Base-by-base conservation (phyloP, 2,329 filamentous ascomycete genomes). In the Cercospora sojina region DNA sequence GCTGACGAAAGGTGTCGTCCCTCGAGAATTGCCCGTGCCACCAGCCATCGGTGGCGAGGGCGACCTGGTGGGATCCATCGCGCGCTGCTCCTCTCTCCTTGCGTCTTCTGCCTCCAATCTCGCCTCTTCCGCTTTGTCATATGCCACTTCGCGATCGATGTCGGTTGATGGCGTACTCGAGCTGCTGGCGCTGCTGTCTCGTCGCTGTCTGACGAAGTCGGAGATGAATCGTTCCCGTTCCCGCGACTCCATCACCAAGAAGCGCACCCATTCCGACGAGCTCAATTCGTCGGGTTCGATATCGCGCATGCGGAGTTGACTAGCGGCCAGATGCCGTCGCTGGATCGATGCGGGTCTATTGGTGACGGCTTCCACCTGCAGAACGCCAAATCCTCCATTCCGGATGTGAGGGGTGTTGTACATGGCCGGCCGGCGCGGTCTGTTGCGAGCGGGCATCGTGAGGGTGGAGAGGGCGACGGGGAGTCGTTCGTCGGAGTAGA, bases 331-430 rank as follows among this genome's bases (percentile, higher is more conserved):
- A 57, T 77, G 75, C 20, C 75, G 71, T 32, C 75, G 75, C 20
- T 75, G 74, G 63, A 77, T 76, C 20, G 75, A 77, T 12, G 73
- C 67, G 3, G 75, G 74, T 1, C 75, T 72, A 58, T 77, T 77
- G 5, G 75, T 75, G 63, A 76, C 64, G 5, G 75, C 74, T 67
- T 77, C 75, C 53, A 77, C 74, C 67, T 77, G 75, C 3, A 77
- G 67, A 9, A 73, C 74, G 10, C 75, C 75, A 58, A 77, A 76
- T 56, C 75, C 75, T 56, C 75, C 75, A 18, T 71, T 76, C 51
- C 75, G 71, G 65, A 77, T 77, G 27, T 71, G 69, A 5, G 75
- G 75, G 1, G 75, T 77, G 71, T 76, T 76, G 71, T 76, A 77
- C 74, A 77, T 76, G 5, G 74, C 75, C 43, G 74, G 67, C 49